Evolutionary conservation across 371 early-diverging fungal species (phyloP), one percentile per base, ranked within the genome.

Genomic region (Rhizopus microsporus): DNA sequence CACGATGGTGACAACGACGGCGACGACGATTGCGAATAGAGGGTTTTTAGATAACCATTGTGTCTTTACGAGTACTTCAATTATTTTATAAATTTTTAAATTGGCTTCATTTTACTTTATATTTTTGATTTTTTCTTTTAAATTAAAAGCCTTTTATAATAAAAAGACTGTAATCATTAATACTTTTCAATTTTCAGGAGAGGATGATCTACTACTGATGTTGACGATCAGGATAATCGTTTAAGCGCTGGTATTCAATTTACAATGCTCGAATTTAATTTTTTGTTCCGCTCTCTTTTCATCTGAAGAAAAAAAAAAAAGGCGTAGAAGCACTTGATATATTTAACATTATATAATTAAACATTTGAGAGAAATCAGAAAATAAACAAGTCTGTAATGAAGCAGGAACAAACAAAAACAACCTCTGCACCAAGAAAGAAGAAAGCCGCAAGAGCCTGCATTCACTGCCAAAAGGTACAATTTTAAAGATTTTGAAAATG

Each of bases 391-490:
- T n/a, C 29, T 15, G 13, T 34, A 46, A 67, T 57, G 62, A 57
- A 67, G 23, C 30, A 54, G n/a, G 55, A 67, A 35, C 57, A 67
- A 47, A 23, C 56, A 46, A 60, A 65, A 39, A 35, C 43, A 16
- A 34, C 53, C 43, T 42, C 46, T 38, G 54, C 48, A 3, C 63
- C 51, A 32, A 43, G 61, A 33, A 70, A 70, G 47, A 70, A 70
- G 57, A 70, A 70, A 44, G 71, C 71, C 15, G 60, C 71, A 15
- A 63, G 71, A 61, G 71, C 71, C 57, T 77, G 80, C 53, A 67
- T 77, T 45, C 80, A 80, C 44, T 80, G 80, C 52, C 80, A 80
- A 70, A 80, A 80, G 56, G 71, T 70, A 57, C 51, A 5, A 8
- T 3, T 9, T 31, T 42, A 23, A 7, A 23, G 23, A 23, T 23